Base-by-base conservation (phyloP, 1,284 basidiomycete genomes). In the Puccinia novopanici region DNA sequence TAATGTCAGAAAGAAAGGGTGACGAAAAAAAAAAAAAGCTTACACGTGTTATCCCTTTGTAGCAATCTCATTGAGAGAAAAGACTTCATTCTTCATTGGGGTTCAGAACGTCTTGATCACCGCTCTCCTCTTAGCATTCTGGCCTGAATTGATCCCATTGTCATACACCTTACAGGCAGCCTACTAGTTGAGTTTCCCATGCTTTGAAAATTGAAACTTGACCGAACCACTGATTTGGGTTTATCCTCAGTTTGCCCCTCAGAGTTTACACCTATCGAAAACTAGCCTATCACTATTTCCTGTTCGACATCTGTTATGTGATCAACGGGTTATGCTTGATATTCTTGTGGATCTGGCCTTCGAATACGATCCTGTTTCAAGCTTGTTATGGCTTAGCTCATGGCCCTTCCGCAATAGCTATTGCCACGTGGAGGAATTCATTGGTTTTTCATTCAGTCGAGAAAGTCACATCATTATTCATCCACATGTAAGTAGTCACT, bases 381-480 rank as follows among this genome's bases (percentile, higher is more conserved):
- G 84, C 84, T 17, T 84, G 83, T 68, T 85, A 84, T 65, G 84
- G 84, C 34, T 82, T 85, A 5, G 81, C 84, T 8, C 84, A 84
- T 42, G 85, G 84, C 37, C 83, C 82, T n/a, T 65, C 75, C 0
- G 54, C 22, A 70, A 81, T 82, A 0, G 84, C 83, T n/a, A 84
- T 85, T 68, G 83, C 83, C n/a, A 84, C 84, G 0, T 85, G 85
- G 85, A 83, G 85, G 57, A 85, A 85, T 76, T 85, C 84, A 52
- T 83, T 85, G 63, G 85, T 85, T 22, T 85, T 85, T 78, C 85
- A 85, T 73, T 84, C 83, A 30, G 82, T 85, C 71, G 85, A 85
- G 81, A 85, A 85, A 82, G 83, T 85, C 78, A 85, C 84, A 73
- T 83, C 82, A 13, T 83, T 85, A 55, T 84, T 84, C 48, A 85